phyloP scores from a whole-genome alignment of 2,329 filamentous ascomycete species.

The Fusarium siculi region DNA sequence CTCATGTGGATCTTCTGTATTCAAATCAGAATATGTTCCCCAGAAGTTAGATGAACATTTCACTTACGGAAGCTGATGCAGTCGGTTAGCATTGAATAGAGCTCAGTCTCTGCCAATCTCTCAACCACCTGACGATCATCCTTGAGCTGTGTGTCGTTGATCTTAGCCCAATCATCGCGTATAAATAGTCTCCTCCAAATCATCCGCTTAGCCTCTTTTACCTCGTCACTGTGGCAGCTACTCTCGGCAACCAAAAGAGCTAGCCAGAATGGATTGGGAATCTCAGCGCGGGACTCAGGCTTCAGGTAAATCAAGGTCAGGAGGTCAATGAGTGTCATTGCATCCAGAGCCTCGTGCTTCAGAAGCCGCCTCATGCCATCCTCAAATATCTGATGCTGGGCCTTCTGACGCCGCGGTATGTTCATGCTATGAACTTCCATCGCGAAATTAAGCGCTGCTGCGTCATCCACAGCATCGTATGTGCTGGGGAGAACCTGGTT shows the following conservation, averaged over 20 bases:
- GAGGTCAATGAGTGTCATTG: constrained; percentile 74
- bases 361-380: constrained; percentile 76
- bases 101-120: constrained; percentile 71
- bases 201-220: constrained; percentile 66
- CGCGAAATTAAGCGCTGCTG: constrained; percentile 80
- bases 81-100: constrained; percentile 73
- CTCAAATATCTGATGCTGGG: constrained; percentile 77
- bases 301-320: constrained; percentile 76
- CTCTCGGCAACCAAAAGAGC: constrained; percentile 72
- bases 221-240: constrained; percentile 65
- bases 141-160: constrained; percentile 82
- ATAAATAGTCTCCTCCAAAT: constrained; percentile 92
- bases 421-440: constrained; percentile 72
- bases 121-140: constrained; percentile 75
- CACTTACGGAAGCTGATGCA: constrained; percentile 73
- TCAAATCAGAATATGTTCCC: constrained; percentile 43
- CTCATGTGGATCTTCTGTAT: constrained; percentile 54
- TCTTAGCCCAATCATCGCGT: constrained; percentile 82
- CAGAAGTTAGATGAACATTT: neutral
- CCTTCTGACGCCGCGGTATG: constrained; percentile 68
- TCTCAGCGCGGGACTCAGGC: constrained; percentile 60
- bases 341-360: constrained; percentile 75
- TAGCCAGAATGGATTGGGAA: constrained; percentile 77
- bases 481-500: constrained; percentile 75
- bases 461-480: constrained; percentile 78